Percentiles rank a stretch among this genome's conserved stretches.
These are phyloP conservation scores for Canavalia gladiata DNA, from an alignment of 306 rosid species.

Conservation along the genomic window DNA sequence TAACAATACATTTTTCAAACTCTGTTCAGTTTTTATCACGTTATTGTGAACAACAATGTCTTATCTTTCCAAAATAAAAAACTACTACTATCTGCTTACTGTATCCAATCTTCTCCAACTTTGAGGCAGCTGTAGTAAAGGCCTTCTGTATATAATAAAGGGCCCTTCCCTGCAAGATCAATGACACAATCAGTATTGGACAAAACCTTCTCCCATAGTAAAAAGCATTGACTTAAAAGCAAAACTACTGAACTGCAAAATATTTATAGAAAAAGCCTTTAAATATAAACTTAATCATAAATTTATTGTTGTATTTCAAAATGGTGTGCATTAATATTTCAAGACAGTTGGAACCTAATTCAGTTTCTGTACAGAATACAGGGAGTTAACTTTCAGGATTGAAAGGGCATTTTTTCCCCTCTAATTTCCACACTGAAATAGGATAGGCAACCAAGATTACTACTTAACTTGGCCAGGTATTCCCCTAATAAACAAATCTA, in stretches of 20 bases:
- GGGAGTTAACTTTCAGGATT: neutral
- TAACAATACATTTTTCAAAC: conserved; percentile 24
- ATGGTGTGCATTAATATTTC: neutral
- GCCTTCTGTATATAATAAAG: conserved; percentile 85
- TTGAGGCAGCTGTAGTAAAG: conserved; percentile 87
- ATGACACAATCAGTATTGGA: conserved; percentile 45
- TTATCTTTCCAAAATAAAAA: neutral
- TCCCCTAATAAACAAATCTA: no score
- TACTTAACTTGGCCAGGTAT: no score
- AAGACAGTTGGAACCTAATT: conserved; percentile 29
- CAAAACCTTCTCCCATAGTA: conserved; percentile 15
- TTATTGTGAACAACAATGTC: neutral
- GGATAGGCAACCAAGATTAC: neutral
- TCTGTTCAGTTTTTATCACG: conserved; percentile 1
- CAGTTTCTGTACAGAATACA: neutral
- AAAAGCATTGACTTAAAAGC: neutral
- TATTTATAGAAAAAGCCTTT: neutral
- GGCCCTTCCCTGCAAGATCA: conserved; percentile 77
- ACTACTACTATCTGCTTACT: conserved; percentile 52
- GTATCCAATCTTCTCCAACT: conserved; percentile 95
- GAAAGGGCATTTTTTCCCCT: neutral
- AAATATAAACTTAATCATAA: neutral
- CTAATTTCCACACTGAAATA: neutral
- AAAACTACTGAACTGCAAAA: neutral
- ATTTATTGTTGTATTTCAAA: neutral